Evolutionary conservation across 768 basidiomycete species (phyloP).

Genomic region (Tricholoma furcatifolium): DNA sequence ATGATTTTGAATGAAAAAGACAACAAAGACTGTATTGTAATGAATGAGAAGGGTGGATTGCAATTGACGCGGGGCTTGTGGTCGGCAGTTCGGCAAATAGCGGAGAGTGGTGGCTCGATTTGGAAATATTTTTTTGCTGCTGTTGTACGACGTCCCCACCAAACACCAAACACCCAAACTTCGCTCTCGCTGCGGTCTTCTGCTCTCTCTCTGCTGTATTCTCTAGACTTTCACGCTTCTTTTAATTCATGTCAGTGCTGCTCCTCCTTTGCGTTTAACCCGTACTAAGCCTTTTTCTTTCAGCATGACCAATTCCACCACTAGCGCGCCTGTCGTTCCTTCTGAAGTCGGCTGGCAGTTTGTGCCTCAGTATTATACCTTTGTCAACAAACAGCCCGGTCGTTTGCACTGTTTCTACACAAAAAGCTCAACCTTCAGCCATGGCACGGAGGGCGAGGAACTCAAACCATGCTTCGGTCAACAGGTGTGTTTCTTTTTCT

Average conservation of each 20-base stretch:
- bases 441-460: conserved; percentile 97
- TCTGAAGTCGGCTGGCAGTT: conserved; percentile 99
- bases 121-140: conserved; percentile 32
- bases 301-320: conserved; percentile 40
- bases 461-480: conserved; percentile 87
- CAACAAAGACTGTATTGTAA: background rate
- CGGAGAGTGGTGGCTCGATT: conserved; percentile 11
- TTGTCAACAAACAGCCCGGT: conserved; percentile 96
- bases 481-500: conserved; percentile 57
- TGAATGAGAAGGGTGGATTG: no score
- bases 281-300: background rate
- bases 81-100: conserved; percentile 6
- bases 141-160: conserved; percentile 25
- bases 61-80: no score
- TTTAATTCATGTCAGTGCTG: conserved; percentile 31
- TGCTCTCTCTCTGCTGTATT: conserved; percentile 31
- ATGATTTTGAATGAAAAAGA: no score
- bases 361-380: conserved; percentile 98
- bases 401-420: conserved; percentile 99
- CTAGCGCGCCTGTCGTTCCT: conserved; percentile 63
- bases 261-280: background rate
- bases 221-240: conserved; percentile 33
- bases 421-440: conserved; percentile 95
- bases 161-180: conserved; percentile 23
- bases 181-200: conserved; percentile 19